Evolutionary conservation across 352 stramenopile genomes (phyloP).

Genomic region (Pythium phragmiticola): DNA sequence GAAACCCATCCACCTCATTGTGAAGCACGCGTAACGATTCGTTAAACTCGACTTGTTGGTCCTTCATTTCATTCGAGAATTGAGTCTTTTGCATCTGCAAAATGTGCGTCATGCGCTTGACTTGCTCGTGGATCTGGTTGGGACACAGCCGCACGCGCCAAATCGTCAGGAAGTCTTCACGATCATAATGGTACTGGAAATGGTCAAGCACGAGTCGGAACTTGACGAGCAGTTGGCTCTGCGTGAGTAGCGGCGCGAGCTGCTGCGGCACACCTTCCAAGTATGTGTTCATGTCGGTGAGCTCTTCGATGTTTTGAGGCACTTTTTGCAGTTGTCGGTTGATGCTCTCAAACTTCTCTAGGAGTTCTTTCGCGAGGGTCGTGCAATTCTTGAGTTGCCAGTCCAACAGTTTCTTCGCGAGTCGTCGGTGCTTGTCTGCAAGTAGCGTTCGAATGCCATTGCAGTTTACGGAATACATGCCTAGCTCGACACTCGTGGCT

Average conservation of each 20-base stretch:
- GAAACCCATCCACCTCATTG: slow-evolving; percentile 85
- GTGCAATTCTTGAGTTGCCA: slow-evolving; percentile 78
- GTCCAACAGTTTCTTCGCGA: slow-evolving; percentile 74
- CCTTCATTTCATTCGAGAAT: slow-evolving; percentile 89
- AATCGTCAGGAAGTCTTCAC: slow-evolving; percentile 88
- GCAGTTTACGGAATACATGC: slow-evolving; percentile 84
- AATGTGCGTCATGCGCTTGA: slow-evolving; percentile 79
- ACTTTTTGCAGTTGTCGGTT: slow-evolving; percentile 84
- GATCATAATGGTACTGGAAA: slow-evolving; percentile 85
- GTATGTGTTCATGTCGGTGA: slow-evolving; percentile 87
- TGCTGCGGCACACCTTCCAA: slow-evolving; percentile 69
- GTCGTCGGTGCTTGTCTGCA: slow-evolving; percentile 72
- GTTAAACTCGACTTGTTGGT: slow-evolving; percentile 92
- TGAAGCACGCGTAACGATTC: slow-evolving; percentile 82
- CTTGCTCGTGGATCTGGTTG: slow-evolving; percentile 86
- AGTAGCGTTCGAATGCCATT: slow-evolving; percentile 61
- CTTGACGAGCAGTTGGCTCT: slow-evolving; percentile 80
- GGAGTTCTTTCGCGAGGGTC: slow-evolving; percentile 63
- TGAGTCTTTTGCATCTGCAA: slow-evolving; percentile 80
- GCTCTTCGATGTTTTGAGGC: slow-evolving; percentile 90
- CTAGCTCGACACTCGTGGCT: slow-evolving; percentile 65
- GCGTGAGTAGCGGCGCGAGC: slow-evolving; percentile 59
- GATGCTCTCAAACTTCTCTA: slow-evolving; percentile 83
- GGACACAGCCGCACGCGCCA: slow-evolving; percentile 88
- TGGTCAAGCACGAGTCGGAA: slow-evolving; percentile 75